A percentile compares a stretch with the other conserved stretches of the same genome.
These are phyloP conservation scores for Aureobasidium melanogenum DNA, from an alignment of 2,329 filamentous ascomycete species.

Conservation along the genomic window DNA sequence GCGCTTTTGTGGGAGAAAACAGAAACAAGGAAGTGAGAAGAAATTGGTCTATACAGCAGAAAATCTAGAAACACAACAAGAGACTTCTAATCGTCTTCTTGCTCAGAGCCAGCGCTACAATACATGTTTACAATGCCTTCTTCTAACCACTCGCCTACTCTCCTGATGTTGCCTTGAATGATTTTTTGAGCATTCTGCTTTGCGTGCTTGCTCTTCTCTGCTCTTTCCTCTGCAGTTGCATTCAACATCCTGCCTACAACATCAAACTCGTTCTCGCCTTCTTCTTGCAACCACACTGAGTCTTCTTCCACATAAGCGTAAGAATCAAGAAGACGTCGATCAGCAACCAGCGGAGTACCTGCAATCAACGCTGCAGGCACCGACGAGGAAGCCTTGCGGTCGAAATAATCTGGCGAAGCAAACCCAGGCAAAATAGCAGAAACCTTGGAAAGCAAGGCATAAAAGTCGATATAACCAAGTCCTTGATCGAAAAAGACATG, in stretches of 20 bases:
- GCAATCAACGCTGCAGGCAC: constrained; percentile 23
- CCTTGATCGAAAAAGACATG: constrained; percentile 21
- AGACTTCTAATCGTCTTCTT: neutral
- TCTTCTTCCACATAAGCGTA: constrained; percentile 22
- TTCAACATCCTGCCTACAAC: constrained; percentile 20
- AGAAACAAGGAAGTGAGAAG: neutral
- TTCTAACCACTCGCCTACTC: constrained; percentile 6
- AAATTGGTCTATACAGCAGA: neutral
- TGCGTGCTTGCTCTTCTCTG: constrained; percentile 11
- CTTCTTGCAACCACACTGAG: constrained; percentile 21
- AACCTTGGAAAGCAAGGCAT: constrained; percentile 20
- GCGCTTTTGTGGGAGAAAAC: neutral
- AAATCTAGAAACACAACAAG: neutral
- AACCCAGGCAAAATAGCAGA: constrained; percentile 24
- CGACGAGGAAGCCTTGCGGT: constrained; percentile 21
- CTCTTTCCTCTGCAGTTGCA: constrained; percentile 40
- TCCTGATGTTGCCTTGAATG: constrained; percentile 2
- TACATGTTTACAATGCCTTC: neutral
- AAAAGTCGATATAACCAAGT: constrained; percentile 23
- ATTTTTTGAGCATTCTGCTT: neutral
- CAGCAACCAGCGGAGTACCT: constrained; percentile 21
- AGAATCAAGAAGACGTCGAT: constrained; percentile 18
- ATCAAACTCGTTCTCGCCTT: constrained; percentile 22
- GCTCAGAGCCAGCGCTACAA: neutral
- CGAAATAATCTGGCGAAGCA: constrained; percentile 20